Percentiles rank a stretch among this genome's conserved stretches.
These are phyloP conservation scores for Zymoseptoria pseudotritici DNA, from an alignment of 2,329 filamentous ascomycete genomes.

Conservation along the genomic window DNA sequence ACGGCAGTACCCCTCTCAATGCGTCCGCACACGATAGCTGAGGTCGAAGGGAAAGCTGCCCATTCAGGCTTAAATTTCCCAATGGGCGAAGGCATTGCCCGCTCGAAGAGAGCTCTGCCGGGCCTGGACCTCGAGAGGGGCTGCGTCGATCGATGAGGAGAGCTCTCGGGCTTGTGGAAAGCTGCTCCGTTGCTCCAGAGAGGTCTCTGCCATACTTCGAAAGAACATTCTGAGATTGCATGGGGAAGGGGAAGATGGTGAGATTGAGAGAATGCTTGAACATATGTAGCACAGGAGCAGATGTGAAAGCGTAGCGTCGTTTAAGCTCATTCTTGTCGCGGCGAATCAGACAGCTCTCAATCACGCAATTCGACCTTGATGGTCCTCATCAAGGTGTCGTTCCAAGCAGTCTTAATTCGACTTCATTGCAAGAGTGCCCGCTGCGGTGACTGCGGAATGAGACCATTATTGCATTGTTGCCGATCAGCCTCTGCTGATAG, in stretches of 20 bases:
- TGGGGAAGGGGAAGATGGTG: neutral
- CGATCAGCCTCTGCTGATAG: neutral
- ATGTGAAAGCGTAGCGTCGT: neutral
- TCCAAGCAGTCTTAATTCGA: neutral
- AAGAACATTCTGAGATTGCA: neutral
- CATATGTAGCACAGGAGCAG: neutral
- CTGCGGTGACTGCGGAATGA: neutral
- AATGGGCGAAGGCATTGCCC: neutral
- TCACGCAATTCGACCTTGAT: conserved; percentile 1
- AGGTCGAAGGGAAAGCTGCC: neutral
- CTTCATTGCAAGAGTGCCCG: neutral
- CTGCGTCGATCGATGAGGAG: neutral
- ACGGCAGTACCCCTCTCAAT: neutral
- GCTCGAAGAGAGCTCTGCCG: neutral
- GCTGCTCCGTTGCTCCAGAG: neutral
- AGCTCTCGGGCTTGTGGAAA: neutral
- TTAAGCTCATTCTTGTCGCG: neutral
- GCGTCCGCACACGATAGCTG: neutral
- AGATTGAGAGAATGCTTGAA: neutral
- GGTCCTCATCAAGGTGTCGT: neutral
- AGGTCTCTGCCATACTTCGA: neutral
- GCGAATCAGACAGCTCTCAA: neutral
- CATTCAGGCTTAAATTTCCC: neutral
- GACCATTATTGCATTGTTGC: neutral
- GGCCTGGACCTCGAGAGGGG: neutral